These are phyloP conservation scores for Trichoderma sp. DNA, from an alignment of 2,329 filamentous ascomycete species.

Conservation along the genomic window DNA sequence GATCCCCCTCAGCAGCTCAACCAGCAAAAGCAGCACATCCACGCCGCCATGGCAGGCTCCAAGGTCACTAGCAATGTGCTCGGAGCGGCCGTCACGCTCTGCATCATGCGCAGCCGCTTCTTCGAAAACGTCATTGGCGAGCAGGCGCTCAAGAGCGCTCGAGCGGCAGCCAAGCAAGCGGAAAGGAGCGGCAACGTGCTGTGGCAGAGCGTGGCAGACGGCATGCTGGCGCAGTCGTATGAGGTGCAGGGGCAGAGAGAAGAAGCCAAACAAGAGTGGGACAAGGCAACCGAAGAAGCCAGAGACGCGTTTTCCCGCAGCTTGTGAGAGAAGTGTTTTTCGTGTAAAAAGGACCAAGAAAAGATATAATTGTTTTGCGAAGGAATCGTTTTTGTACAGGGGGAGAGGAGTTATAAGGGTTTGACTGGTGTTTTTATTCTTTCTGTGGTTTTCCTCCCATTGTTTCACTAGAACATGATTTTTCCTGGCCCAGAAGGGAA, in stretches of 20 bases:
- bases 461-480: conserved; percentile 2
- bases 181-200: conserved; percentile 69
- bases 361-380: neutral
- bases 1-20: conserved; percentile 67
- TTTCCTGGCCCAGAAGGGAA: neutral
- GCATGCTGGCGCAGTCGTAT: conserved; percentile 73
- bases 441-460: neutral
- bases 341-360: neutral
- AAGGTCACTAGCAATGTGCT: conserved; percentile 73
- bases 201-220: conserved; percentile 80
- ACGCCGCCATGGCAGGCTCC: conserved; percentile 69
- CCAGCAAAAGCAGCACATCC: conserved; percentile 76
- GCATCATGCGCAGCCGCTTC: conserved; percentile 80
- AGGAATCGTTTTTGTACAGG: conserved; percentile 21
- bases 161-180: conserved; percentile 68
- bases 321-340: conserved; percentile 27
- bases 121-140: conserved; percentile 82
- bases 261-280: conserved; percentile 44
- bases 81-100: conserved; percentile 79
- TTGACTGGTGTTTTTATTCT: conserved; percentile 24
- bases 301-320: conserved; percentile 44
- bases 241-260: conserved; percentile 67
- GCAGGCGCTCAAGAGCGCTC: conserved; percentile 75
- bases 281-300: conserved; percentile 45
- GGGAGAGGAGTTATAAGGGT: neutral